Base-by-base conservation (phyloP, 495 filamentous ascomycete genomes). In the Penicillium desertorum region DNA sequence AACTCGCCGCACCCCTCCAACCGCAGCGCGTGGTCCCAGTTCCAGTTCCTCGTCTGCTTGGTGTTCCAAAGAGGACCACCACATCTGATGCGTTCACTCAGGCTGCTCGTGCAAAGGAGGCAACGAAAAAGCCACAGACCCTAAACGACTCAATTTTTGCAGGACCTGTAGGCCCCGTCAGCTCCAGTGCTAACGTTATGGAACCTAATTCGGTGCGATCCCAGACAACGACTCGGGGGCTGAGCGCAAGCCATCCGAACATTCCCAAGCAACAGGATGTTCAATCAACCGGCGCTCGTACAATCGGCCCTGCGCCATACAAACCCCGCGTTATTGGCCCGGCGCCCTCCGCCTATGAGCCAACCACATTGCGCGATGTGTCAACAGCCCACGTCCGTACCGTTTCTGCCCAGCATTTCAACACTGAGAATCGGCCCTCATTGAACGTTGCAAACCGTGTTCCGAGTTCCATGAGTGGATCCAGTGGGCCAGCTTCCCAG, bases 301-400 rank as follows among this genome's bases (percentile, higher is more conserved):
- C 23, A 7, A 30, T 52, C 19, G 50, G 50, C 16, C 50, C 50
- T 19, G 22, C 36, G 4, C 50, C 50, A 32, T 48, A 48, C 29
- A 34, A 6, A 14, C 4, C 45, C 5, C 27, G n/a, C 14, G 14
- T 25, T n/a, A 16, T 27, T n/a, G 14, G 44, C 1, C 12, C 44
- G 8, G 36, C 36, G 3, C 36, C 36, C 7, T 39, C 36, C 0
- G 16, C n/a, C 16, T 39, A 39, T 39, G 36, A 39, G 36, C 36
- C 6, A 17, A 39, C 36, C 7, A 39, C 36, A 0, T 39, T 39
- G 16, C n/a, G 36, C 7, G 36, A 39, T n/a, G 2, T 39, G 16
- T 4, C 36, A 39, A 8, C 16, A n/a, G 16, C 36, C n/a, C 36
- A 39, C 2, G 8, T 39, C n/a, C 36, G 36, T 39, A 39, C 36